Conservation (phyloP, 1,284 basidiomycete species). For the Boletus hoseneyae region DNA sequence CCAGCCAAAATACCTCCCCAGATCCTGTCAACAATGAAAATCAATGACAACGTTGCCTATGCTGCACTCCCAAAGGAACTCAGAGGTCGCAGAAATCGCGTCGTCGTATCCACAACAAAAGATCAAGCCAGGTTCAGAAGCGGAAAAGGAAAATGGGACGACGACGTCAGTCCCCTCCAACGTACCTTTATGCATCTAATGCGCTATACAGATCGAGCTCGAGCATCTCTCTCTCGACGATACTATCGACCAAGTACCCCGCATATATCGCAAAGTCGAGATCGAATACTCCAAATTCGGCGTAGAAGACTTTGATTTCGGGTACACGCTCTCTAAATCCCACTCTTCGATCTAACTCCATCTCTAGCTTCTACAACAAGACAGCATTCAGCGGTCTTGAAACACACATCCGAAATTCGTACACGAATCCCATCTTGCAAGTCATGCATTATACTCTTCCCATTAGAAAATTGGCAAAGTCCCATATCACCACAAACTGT, state of each 20-base stretch:
- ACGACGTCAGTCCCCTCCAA: conserved; percentile 31
- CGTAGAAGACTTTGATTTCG: conserved; percentile 99
- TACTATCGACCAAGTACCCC: conserved; percentile 65
- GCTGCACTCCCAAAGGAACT: conserved; percentile 82
- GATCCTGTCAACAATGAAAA: conserved; percentile 75
- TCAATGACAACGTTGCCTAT: conserved; percentile 87
- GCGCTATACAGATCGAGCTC: conserved; percentile 40
- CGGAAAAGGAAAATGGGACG: conserved; percentile 55
- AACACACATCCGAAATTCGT: conserved; percentile 96
- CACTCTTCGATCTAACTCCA: neutral
- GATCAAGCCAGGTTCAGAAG: conserved; percentile 78
- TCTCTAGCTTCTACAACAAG: conserved; percentile 84
- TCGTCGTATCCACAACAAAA: conserved; percentile 53
- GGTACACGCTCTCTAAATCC: conserved; percentile 41
- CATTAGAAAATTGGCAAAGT: conserved; percentile 81
- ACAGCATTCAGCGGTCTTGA: conserved; percentile 91
- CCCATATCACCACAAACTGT: conserved; percentile 88
- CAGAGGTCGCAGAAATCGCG: conserved; percentile 73
- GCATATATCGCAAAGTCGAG: conserved; percentile 87
- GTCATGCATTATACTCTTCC: conserved; percentile 83
- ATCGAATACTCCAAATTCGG: conserved; percentile 99
- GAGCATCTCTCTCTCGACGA: conserved; percentile 49
- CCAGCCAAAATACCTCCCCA: conserved; percentile 78
- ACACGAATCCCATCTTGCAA: conserved; percentile 93
- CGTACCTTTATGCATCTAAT: conserved; percentile 2